Evolutionary conservation across 179 eudicot species (phyloP).

Genomic region (Sideroxylon spinosum): DNA sequence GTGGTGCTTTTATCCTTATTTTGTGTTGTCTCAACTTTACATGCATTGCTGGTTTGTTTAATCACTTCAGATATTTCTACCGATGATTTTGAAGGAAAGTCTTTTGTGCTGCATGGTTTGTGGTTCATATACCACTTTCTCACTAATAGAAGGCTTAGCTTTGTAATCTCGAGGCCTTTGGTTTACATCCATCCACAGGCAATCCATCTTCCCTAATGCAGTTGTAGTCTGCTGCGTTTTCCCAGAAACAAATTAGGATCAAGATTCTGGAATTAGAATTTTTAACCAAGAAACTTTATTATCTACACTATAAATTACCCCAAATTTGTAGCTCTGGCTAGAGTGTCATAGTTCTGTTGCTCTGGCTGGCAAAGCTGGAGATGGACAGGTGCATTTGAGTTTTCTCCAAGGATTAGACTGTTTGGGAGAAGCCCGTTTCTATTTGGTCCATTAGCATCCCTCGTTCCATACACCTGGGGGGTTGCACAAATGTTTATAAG

Average conservation of each 20-base stretch:
- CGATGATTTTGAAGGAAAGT: conserved; percentile 6
- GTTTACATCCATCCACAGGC: conserved; percentile 4
- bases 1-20: conserved; percentile 4
- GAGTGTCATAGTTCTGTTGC: conserved; percentile 36
- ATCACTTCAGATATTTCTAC: conserved; percentile 15
- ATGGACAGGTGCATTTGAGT: conserved; percentile 36
- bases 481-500: conserved; percentile 14
- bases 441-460: conserved; percentile 40
- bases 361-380: conserved; percentile 69
- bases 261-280: neutral
- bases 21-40: conserved; percentile 14
- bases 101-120: conserved; percentile 8
- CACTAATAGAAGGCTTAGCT: conserved; percentile 15
- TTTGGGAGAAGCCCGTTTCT: conserved; percentile 33
- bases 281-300: neutral
- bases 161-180: neutral
- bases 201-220: conserved; percentile 30
- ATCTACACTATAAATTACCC: conserved; percentile 35
- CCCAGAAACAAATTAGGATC: conserved; percentile 13
- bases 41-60: conserved; percentile 14
- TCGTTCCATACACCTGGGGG: conserved; percentile 55
- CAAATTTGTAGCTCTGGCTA: conserved; percentile 34
- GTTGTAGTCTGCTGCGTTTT: conserved; percentile 40
- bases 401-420: conserved; percentile 37
- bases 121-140: conserved; percentile 17